Percentiles rank a stretch among this genome's conserved stretches.
phyloP scores from a whole-genome alignment of 495 filamentous ascomycete species.

The Penicillium malachiteum region DNA sequence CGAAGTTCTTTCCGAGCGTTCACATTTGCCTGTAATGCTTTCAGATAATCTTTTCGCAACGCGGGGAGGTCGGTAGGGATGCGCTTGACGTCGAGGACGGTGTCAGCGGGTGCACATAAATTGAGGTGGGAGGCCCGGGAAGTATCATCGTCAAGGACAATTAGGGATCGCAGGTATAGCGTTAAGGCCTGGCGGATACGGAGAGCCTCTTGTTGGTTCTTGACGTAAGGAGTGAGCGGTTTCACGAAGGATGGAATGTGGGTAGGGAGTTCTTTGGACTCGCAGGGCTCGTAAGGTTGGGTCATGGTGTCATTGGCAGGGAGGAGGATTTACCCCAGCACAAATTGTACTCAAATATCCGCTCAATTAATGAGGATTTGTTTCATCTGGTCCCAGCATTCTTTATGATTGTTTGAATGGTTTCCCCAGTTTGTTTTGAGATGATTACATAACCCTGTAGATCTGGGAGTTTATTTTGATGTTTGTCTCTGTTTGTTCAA shows the following conservation, averaged over 20 bases:
- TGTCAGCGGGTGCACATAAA: slow-evolving; percentile 37
- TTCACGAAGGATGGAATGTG: slow-evolving; percentile 43
- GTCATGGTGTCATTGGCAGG: slow-evolving; percentile 25
- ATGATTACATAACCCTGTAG: slow-evolving; percentile 20
- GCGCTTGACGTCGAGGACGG: slow-evolving; percentile 35
- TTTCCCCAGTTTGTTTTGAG: slow-evolving; percentile 14
- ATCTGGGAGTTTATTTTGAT: slow-evolving; percentile 8
- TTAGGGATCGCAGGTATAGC: slow-evolving; percentile 40
- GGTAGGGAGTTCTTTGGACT: slow-evolving; percentile 12
- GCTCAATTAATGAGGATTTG: background rate
- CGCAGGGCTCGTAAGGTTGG: slow-evolving; percentile 13
- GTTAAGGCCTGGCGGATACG: slow-evolving; percentile 48
- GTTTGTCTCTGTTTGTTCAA: background rate
- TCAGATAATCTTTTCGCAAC: slow-evolving; percentile 51
- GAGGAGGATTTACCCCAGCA: background rate
- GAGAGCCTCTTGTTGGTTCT: slow-evolving; percentile 43
- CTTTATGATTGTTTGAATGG: background rate
- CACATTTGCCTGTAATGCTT: slow-evolving; percentile 58
- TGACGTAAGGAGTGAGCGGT: slow-evolving; percentile 48
- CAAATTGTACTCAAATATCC: background rate
- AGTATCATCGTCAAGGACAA: slow-evolving; percentile 35
- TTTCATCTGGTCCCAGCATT: background rate
- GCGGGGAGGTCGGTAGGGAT: slow-evolving; percentile 40
- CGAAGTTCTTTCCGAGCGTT: slow-evolving; percentile 51
- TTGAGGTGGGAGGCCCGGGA: slow-evolving; percentile 33